These are phyloP conservation scores for Sclerotiophoma versabilis DNA, from an alignment of 2,329 filamentous ascomycete species.

Conservation along the genomic window DNA sequence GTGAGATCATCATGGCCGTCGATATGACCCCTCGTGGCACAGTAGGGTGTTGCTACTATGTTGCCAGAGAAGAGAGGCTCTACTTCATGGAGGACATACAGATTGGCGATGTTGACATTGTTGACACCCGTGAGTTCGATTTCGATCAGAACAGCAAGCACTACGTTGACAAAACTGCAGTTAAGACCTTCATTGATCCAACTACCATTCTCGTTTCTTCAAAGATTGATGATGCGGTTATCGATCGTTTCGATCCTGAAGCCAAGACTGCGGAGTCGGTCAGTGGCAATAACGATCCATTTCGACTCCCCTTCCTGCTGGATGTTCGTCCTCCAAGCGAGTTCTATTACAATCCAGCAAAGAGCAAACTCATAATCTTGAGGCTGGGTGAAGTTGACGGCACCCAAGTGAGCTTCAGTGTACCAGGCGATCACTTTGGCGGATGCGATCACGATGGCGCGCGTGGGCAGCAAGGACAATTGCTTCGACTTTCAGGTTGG, in stretches of 20 bases:
- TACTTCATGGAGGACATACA: slow-evolving; percentile 79
- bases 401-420: slow-evolving; percentile 63
- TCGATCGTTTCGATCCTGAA: slow-evolving; percentile 55
- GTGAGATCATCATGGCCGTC: slow-evolving; percentile 81
- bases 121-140: slow-evolving; percentile 53
- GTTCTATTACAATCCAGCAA: slow-evolving; percentile 73
- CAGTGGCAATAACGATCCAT: slow-evolving; percentile 52
- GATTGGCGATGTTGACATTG: slow-evolving; percentile 70
- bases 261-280: slow-evolving; percentile 43
- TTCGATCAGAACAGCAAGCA: not conserved
- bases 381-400: slow-evolving; percentile 59
- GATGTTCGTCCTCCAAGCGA: slow-evolving; percentile 75
- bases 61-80: slow-evolving; percentile 71
- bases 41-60: slow-evolving; percentile 86
- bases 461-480: slow-evolving; percentile 66
- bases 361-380: slow-evolving; percentile 69
- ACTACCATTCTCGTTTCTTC: slow-evolving; percentile 66
- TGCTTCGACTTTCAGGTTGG: slow-evolving; percentile 72
- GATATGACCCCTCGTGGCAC: slow-evolving; percentile 74
- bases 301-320: slow-evolving; percentile 66
- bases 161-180: slow-evolving; percentile 44
- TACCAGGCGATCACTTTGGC: slow-evolving; percentile 63
- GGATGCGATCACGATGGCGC: slow-evolving; percentile 53
- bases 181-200: slow-evolving; percentile 68
- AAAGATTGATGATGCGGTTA: slow-evolving; percentile 60